Percentiles rank a stretch among this genome's conserved stretches.
These are phyloP conservation scores for Fusarium mundagurra DNA, from an alignment of 2,329 filamentous ascomycete genomes.

Conservation along the genomic window DNA sequence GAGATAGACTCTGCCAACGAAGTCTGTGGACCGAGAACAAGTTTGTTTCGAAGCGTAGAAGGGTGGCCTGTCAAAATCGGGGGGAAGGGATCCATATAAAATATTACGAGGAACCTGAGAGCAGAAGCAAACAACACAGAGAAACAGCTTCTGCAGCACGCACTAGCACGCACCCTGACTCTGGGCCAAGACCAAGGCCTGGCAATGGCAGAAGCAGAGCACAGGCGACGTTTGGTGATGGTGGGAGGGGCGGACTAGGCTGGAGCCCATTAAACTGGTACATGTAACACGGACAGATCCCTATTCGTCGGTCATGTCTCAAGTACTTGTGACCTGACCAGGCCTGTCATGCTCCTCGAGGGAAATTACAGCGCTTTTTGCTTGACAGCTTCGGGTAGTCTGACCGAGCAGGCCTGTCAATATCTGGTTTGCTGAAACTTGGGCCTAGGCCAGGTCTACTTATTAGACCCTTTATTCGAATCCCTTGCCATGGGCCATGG, in stretches of 20 bases:
- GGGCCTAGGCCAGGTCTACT: conserved; percentile 13
- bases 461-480: conserved; percentile 16
- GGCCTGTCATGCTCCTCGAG: conserved; percentile 20
- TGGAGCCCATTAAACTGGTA: conserved; percentile 32
- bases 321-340: conserved; percentile 37
- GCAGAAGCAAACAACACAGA: conserved; percentile 32
- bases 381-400: conserved; percentile 35
- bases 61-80: conserved; percentile 23
- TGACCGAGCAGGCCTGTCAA: conserved; percentile 28
- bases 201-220: conserved; percentile 6
- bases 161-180: conserved; percentile 12
- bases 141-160: conserved; percentile 16
- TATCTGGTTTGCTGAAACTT: conserved; percentile 23
- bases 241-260: conserved; percentile 22
- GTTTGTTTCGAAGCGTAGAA: conserved; percentile 37
- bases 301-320: conserved; percentile 7
- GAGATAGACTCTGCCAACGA: conserved; percentile 66
- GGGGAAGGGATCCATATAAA: conserved; percentile 38
- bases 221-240: conserved; percentile 23
- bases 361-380: conserved; percentile 36
- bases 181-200: conserved; percentile 7
- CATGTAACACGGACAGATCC: conserved; percentile 17
- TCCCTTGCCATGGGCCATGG: conserved; percentile 9
- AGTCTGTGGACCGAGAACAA: conserved; percentile 50
- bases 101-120: conserved; percentile 26